Evolutionary conservation across 495 filamentous ascomycete species (phyloP), one percentile per base, ranked within the genome.

Genomic region (Penicillium paxilli): DNA sequence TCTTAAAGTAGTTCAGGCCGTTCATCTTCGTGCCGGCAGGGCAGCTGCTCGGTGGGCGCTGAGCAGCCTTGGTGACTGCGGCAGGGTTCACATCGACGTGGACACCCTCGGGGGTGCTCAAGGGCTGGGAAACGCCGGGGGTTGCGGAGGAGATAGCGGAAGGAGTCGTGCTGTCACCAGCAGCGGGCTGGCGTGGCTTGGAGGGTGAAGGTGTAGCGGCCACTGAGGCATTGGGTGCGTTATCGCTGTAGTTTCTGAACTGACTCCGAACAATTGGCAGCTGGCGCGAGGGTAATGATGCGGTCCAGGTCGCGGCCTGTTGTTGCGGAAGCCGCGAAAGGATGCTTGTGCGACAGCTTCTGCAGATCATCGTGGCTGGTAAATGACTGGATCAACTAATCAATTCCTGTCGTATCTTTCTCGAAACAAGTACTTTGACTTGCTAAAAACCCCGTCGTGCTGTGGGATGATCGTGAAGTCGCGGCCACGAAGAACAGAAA

Each of bases 1-100:
- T 80, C 76, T 96, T 97, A 63, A 95, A 75, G 75, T 94, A 96
- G 69, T 91, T 95, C 55, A 98, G 78, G 6, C 92, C 91, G 25
- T 77, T 84, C 49, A 98, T 65, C 28, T 80, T 72, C 2, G 89
- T 91, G 17, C 94, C 94, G 3, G 85, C 83, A 1, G 79, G 70
- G 44, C 86, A 86, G 38, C 71, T 83, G 47, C 81, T 84, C 4
- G 61, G 59, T 33, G 65, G 55, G 16, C 68, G 72, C 47, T 64
- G 52, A 7, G 51, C 51, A 8, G 68, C 47, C 48, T 72, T 70
- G 23, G 60, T 41, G 47, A 64, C 33, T 45, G 67, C 57, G 19
- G 22, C 60, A 24, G 63, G 51, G 37, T 74, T 55, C 21, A 57
- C 69, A 60, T 67, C 59, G 32, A 62, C 59, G 49, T 73, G 68